Conservation (phyloP, 2,329 filamentous ascomycete species). For the Madurella mycetomatis region DNA sequence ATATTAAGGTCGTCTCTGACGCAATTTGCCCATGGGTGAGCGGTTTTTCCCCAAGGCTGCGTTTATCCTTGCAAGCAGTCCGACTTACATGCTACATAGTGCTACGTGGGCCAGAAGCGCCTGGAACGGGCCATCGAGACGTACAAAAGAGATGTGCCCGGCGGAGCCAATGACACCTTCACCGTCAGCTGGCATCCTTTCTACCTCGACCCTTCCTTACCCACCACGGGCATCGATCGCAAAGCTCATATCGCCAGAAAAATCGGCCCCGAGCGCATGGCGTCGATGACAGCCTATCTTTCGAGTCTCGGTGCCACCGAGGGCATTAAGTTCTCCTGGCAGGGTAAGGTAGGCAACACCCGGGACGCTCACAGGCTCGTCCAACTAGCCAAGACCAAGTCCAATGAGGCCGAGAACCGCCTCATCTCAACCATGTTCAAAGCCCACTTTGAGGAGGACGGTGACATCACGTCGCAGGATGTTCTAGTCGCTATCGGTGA, state of each 20-base stretch:
- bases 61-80: neutral
- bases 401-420: constrained; percentile 49
- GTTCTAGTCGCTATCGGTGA: constrained; percentile 50
- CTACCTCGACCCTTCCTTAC: constrained; percentile 68
- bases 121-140: constrained; percentile 66
- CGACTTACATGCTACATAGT: constrained; percentile 38
- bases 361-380: constrained; percentile 74
- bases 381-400: constrained; percentile 57
- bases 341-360: constrained; percentile 69
- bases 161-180: constrained; percentile 61
- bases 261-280: constrained; percentile 59
- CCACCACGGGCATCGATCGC: constrained; percentile 41
- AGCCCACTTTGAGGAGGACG: constrained; percentile 61
- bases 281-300: constrained; percentile 30
- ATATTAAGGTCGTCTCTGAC: constrained; percentile 75
- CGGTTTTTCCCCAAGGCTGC: constrained; percentile 10
- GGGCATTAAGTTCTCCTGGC: constrained; percentile 69
- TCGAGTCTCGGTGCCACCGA: constrained; percentile 57
- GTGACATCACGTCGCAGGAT: constrained; percentile 56
- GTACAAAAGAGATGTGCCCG: constrained; percentile 60
- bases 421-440: constrained; percentile 61
- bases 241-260: constrained; percentile 52
- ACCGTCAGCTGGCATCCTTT: constrained; percentile 72
- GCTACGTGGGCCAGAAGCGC: constrained; percentile 75
- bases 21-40: constrained; percentile 65